Conservation (phyloP, 2,329 filamentous ascomycete species). For the Colletotrichum liriopes region DNA sequence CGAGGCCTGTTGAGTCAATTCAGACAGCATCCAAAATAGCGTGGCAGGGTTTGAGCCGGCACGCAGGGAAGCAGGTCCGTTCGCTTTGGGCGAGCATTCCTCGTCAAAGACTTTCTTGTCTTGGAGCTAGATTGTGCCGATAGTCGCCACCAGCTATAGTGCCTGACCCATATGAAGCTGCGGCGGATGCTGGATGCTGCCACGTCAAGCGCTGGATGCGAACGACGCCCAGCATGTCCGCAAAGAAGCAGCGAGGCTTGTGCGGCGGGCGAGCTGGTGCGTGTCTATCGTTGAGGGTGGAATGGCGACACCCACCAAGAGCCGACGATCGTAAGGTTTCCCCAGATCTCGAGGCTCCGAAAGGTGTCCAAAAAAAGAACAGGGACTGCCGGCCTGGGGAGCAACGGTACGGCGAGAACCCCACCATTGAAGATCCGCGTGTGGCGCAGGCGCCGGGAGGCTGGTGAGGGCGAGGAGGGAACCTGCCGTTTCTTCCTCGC, state of each 20-base stretch:
- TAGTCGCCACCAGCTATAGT: conserved; percentile 32
- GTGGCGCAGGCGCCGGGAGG: conserved; percentile 40
- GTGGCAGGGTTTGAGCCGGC: conserved; percentile 13
- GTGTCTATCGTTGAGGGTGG: not conserved
- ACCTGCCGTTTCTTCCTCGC: not conserved
- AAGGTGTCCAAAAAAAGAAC: conserved; percentile 43
- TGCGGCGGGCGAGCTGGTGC: not conserved
- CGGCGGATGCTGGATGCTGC: not conserved
- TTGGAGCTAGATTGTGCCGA: conserved; percentile 14
- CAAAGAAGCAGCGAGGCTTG: not conserved
- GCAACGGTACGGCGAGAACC: conserved; percentile 26
- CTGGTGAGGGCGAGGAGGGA: conserved; percentile 26
- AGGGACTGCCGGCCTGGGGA: conserved; percentile 31
- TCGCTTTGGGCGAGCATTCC: conserved; percentile 18
- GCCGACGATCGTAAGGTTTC: conserved; percentile 29
- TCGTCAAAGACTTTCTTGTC: conserved; percentile 11
- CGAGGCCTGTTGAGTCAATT: conserved; percentile 6
- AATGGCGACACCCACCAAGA: conserved; percentile 6
- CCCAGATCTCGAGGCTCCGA: conserved; percentile 39
- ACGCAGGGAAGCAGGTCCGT: conserved; percentile 6
- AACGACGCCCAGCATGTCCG: not conserved
- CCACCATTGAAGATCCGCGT: conserved; percentile 38
- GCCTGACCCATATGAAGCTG: conserved; percentile 4
- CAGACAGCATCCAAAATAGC: conserved; percentile 7
- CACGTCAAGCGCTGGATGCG: not conserved